Evolutionary conservation across 2,329 filamentous ascomycete species (phyloP).

Genomic region (Daldinia sp.): DNA sequence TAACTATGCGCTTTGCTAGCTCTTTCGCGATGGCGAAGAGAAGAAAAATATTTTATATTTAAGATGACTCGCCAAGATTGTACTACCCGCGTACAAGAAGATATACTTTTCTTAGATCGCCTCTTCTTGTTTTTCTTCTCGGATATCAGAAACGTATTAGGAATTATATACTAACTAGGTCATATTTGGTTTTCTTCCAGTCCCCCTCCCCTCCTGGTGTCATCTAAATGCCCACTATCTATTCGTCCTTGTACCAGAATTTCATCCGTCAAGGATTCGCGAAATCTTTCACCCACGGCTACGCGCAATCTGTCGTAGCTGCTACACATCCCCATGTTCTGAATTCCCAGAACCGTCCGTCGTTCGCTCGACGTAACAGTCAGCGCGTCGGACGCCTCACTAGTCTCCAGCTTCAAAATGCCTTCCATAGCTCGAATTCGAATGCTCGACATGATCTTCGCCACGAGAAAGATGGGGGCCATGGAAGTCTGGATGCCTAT

Average conservation of each 20-base stretch:
- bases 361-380: constrained; percentile 70
- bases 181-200: constrained; percentile 53
- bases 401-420: constrained; percentile 79
- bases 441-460: constrained; percentile 69
- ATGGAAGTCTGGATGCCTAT: constrained; percentile 86
- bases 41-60: not conserved
- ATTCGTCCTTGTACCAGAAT: constrained; percentile 76
- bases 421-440: constrained; percentile 71
- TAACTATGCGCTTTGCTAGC: not conserved
- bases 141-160: not conserved
- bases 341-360: constrained; percentile 77
- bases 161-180: constrained; percentile 39
- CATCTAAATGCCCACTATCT: constrained; percentile 91
- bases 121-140: not conserved
- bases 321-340: constrained; percentile 84
- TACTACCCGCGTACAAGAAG: constrained; percentile 9
- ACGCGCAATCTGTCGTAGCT: constrained; percentile 97
- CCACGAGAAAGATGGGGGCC: constrained; percentile 61
- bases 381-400: constrained; percentile 67
- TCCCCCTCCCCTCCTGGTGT: constrained; percentile 70
- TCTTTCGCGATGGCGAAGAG: constrained; percentile 24
- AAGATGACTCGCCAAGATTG: not conserved
- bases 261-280: constrained; percentile 98
- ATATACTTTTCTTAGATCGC: not conserved
- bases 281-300: constrained; percentile 97